Conservation (phyloP, 1,284 basidiomycete species). For the Cronartium ribicola region DNA sequence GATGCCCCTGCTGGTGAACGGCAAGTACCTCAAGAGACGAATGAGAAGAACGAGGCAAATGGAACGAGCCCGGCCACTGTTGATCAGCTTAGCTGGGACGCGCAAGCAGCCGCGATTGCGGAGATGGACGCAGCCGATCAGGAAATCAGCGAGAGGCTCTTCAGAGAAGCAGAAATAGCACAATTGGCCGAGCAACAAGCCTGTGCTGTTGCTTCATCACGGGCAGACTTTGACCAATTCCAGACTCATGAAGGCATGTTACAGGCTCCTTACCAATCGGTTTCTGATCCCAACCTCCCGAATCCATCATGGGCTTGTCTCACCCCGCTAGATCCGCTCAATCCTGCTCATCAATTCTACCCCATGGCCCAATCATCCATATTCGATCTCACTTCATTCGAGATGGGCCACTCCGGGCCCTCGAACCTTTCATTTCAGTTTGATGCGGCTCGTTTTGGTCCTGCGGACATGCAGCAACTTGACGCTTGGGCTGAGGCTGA, state of each 20-base stretch:
- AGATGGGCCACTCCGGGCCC: background rate
- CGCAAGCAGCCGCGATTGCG: background rate
- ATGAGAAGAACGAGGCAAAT: background rate
- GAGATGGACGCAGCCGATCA: background rate
- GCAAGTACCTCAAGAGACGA: background rate
- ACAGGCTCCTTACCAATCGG: background rate
- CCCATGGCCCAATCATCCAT: background rate
- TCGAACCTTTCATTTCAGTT: background rate
- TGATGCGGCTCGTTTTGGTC: background rate
- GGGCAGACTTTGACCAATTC: background rate
- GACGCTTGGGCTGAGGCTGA: background rate
- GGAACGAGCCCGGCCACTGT: background rate
- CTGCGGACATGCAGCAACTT: background rate
- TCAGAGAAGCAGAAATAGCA: background rate
- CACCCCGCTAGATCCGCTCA: background rate
- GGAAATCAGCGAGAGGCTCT: background rate
- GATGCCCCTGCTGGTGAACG: background rate
- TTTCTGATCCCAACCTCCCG: background rate
- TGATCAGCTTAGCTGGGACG: slow-evolving; percentile 2
- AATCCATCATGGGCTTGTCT: background rate
- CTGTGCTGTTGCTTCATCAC: background rate
- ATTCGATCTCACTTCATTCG: background rate
- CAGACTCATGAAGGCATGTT: background rate
- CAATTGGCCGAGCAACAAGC: slow-evolving; percentile 3
- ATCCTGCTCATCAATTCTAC: background rate